Evolutionary conservation across 2,329 filamentous ascomycete genomes (phyloP), one percentile per base, ranked within the genome.

Genomic region (Apiospora phragmitis): DNA sequence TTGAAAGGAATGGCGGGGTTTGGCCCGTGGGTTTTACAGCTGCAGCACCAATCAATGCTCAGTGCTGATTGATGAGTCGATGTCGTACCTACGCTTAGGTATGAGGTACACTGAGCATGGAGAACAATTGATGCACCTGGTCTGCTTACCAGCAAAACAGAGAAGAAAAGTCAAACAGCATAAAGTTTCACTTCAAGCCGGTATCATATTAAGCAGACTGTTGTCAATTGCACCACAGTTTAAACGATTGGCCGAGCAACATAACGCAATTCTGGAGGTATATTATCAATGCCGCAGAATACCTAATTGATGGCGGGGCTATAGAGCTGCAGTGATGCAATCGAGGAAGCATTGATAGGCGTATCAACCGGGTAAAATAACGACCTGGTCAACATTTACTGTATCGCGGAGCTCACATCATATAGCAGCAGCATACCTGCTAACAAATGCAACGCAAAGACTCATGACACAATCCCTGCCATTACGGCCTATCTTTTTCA

Each of bases 261-360:
- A 9, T n/a, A 1, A 47, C 16, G 16, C 18, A 47, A 47, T 32
- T 5, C 49, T 55, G 14, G 18, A 21, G 51, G 29, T 35, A 59
- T 12, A 11, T 41, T 29, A 18, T 47, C 26, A 32, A 21, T 9
- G 26, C 55, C n/a, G 29, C 55, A 35, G 29, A 7, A 38, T 9
- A n/a, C n/a, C n/a, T n/a, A 38, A 38, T 62, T 38, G 32, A 62
- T 62, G 55, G 55, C 55, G 55, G 55, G 55, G 55, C 55, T n/a
- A 32, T 24, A 38, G 29, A 62, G 55, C 55, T 38, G 55, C 55
- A 38, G 18, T 62, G 55, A 62, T 38, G 55, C 32, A 62, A 62
- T 38, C 55, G 55, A 32, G 55, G 29, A 35, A 59, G 29, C 51
- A 35, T 32, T 35, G 51, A 62, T 62, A 62, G 9, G 55, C 55